Evolutionary conservation across 73 alveolate genomes (phyloP).

Genomic region (Paramecium pentaurelia): DNA sequence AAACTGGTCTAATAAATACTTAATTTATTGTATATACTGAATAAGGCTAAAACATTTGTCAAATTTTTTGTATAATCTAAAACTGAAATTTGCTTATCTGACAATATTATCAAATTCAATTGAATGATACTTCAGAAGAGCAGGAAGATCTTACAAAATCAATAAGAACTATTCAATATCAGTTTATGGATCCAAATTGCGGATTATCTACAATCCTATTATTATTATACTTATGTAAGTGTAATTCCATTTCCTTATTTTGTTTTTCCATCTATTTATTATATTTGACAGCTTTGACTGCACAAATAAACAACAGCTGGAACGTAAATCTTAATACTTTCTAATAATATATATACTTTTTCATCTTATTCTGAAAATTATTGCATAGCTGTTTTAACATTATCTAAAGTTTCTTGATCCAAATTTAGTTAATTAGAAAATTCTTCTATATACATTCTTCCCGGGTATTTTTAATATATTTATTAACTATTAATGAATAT

Average conservation of each 20-base stretch:
- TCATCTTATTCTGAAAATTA: neutral
- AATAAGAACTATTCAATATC: conserved; percentile 13
- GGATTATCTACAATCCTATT: neutral
- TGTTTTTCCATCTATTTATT: conserved; percentile 4
- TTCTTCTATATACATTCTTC: conserved; percentile 15
- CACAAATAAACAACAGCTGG: conserved; percentile 5
- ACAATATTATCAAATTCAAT: neutral
- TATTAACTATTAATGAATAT: neutral
- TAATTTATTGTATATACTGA: neutral
- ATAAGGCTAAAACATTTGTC: conserved; percentile 5
- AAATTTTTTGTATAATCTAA: neutral
- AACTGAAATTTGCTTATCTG: neutral
- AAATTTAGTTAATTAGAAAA: neutral
- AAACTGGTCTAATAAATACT: neutral
- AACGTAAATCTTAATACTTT: neutral
- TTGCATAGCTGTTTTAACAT: neutral
- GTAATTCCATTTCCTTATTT: neutral
- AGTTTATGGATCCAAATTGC: neutral
- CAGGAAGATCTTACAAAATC: neutral
- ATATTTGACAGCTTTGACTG: neutral
- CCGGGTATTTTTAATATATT: neutral
- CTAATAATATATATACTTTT: neutral
- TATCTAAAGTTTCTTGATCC: neutral
- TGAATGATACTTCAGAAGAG: neutral
- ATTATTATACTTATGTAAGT: neutral